These are phyloP conservation scores for Amborella trichopoda DNA, from an alignment of 164 flowering plant genomes.

Conservation along the genomic window DNA sequence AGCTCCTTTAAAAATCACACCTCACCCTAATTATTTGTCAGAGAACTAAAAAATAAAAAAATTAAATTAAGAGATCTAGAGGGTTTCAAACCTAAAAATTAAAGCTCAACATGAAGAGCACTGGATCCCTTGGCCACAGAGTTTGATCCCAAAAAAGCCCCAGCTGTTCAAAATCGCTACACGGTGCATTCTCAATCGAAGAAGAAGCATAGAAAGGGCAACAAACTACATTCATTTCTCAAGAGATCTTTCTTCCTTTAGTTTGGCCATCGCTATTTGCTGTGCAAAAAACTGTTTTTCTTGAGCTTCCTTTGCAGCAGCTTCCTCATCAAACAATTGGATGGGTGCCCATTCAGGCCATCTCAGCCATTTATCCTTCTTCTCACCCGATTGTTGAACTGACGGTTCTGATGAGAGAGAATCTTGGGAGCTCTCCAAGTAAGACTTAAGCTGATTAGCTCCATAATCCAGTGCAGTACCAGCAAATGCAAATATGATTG, in stretches of 20 bases:
- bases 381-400: slow-evolving; percentile 10
- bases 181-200: too few relatives aligned
- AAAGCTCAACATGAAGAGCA: too few relatives aligned
- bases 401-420: slow-evolving; percentile 5
- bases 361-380: slow-evolving; percentile 21
- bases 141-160: too few relatives aligned
- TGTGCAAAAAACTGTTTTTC: slow-evolving; percentile 44
- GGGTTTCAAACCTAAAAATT: too few relatives aligned
- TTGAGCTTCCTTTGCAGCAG: slow-evolving; percentile 67
- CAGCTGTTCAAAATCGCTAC: too few relatives aligned
- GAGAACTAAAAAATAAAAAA: too few relatives aligned
- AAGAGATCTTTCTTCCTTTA: slow-evolving; percentile 47
- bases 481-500: slow-evolving; percentile 47
- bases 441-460: slow-evolving; percentile 26
- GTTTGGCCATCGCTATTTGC: slow-evolving; percentile 24
- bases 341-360: slow-evolving; percentile 94
- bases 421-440: slow-evolving; percentile 18
- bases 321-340: slow-evolving; percentile 83
- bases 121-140: too few relatives aligned
- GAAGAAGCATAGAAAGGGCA: background rate
- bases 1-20: too few relatives aligned
- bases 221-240: background rate
- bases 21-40: too few relatives aligned
- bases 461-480: slow-evolving; percentile 71
- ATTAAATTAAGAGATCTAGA: too few relatives aligned